Base-by-base conservation (phyloP, 306 rosid genomes). In the Parietaria judaica region DNA sequence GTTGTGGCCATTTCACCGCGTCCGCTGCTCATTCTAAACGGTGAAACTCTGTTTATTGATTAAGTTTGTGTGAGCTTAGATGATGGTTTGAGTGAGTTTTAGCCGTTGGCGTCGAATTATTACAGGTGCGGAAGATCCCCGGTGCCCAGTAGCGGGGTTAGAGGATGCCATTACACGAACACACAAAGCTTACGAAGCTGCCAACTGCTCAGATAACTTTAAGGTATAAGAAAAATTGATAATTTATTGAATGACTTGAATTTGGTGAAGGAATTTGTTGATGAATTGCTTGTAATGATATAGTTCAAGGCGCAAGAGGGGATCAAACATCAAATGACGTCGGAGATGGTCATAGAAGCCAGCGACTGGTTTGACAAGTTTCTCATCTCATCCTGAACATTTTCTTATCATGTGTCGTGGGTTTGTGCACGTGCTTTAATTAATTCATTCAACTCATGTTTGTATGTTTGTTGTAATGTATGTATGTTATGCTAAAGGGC, bases 121-220 rank as follows among this genome's bases (percentile, higher is more conserved):
- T 67, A 39, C 53, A 92, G 99, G 96, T 55, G 88, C 80, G 3
- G 88, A 82, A 72, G 96, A 92, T 76, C 95, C 85, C 69, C 82
- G 90, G 58, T 88, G 96, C 62, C 95, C 88, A 7, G 47, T 70
- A 46, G 79, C 39, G 34, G 96, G 99, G 61, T 70, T 88, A 76
- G 78, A 79, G 23, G 61, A 56, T 66, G 72, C 80, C 7, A 51
- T 39, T 48, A 63, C 75, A 58, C 74, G 71, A 66, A 79, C 81
- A 54, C 36, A 50, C 69, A 49, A 64, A 74, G 84, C 78, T 15
- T 84, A 88, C 13, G 66, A 8, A 72, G 74, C 54, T 58, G 72
- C 73, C 51, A 61, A 78, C 36, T 36, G 66, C 66, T 51, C 14
- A 38, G 83, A 84, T 48, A 74, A 82, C 47, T 88, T 86, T 11